Percentiles rank a stretch among this genome's conserved stretches.
These are phyloP conservation scores for Paxillus rubicundulus DNA, from an alignment of 768 basidiomycete genomes.

Conservation along the genomic window DNA sequence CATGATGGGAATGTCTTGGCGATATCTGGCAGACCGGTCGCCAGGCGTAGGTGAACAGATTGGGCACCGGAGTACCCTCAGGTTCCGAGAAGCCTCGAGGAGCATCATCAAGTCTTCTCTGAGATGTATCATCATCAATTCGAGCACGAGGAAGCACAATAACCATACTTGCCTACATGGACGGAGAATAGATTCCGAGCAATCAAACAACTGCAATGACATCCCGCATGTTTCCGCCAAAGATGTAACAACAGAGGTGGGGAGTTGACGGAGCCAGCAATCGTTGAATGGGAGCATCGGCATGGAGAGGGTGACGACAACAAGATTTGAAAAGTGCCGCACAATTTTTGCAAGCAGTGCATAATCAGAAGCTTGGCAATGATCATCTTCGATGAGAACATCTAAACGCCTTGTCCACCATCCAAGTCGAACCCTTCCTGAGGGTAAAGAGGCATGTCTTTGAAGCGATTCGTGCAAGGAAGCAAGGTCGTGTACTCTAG, in stretches of 20 bases:
- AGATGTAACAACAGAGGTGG: slow-evolving; percentile 16
- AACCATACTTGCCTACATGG: slow-evolving; percentile 24
- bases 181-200: slow-evolving; percentile 29
- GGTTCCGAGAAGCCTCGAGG: slow-evolving; percentile 24
- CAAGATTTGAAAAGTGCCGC: slow-evolving; percentile 26
- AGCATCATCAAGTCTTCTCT: slow-evolving; percentile 31
- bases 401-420: slow-evolving; percentile 30
- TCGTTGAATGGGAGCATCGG: slow-evolving; percentile 24
- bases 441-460: slow-evolving; percentile 1
- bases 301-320: slow-evolving; percentile 24
- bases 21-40: slow-evolving; percentile 15
- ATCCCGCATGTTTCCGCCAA: slow-evolving; percentile 26
- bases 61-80: slow-evolving; percentile 28
- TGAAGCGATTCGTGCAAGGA: slow-evolving; percentile 16
- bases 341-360: slow-evolving; percentile 21
- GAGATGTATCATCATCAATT: not conserved
- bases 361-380: slow-evolving; percentile 24
- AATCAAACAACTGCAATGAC: slow-evolving; percentile 28
- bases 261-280: slow-evolving; percentile 28
- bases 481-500: slow-evolving; percentile 15
- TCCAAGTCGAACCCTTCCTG: slow-evolving; percentile 11
- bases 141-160: not conserved
- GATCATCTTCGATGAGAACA: slow-evolving; percentile 24
- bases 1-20: slow-evolving; percentile 27
- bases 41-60: slow-evolving; percentile 25